Evolutionary conservation across 352 stramenopile genomes (phyloP).

Genomic region (Globisporangium ultimum): DNA sequence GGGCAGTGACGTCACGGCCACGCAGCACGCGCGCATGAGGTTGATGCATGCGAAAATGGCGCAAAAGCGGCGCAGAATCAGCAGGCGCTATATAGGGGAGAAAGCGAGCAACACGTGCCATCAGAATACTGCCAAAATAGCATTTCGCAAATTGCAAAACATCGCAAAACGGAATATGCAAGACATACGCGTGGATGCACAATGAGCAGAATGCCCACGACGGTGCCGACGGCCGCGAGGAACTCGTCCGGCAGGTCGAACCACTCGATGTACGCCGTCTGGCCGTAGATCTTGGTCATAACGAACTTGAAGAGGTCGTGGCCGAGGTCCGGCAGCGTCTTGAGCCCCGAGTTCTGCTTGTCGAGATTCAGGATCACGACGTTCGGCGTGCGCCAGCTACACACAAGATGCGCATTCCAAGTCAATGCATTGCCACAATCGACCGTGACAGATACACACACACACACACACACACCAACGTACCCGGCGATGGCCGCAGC

Average conservation of each 20-base stretch:
- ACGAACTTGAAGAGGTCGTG: conserved; percentile 87
- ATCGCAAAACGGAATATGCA: background rate
- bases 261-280: conserved; percentile 81
- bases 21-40: conserved; percentile 80
- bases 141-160: background rate
- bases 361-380: conserved; percentile 71
- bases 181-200: conserved; percentile 73
- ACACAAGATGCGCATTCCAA: conserved; percentile 6
- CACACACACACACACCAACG: conserved; percentile 2
- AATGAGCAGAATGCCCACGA: conserved; percentile 64
- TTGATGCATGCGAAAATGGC: conserved; percentile 86
- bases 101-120: conserved; percentile 3
- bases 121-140: no score
- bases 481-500: conserved; percentile 76
- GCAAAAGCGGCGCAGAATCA: conserved; percentile 82
- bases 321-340: conserved; percentile 81
- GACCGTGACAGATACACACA: background rate
- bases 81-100: conserved; percentile 42
- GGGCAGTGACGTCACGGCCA: conserved; percentile 81
- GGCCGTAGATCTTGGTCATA: conserved; percentile 81
- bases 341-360: conserved; percentile 52
- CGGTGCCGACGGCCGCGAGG: conserved; percentile 62
- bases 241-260: conserved; percentile 86
- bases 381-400: conserved; percentile 78
- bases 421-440: background rate